Evolutionary conservation across 257 asterid genomes (phyloP).

Genomic region (Solanum ossicruentum): DNA sequence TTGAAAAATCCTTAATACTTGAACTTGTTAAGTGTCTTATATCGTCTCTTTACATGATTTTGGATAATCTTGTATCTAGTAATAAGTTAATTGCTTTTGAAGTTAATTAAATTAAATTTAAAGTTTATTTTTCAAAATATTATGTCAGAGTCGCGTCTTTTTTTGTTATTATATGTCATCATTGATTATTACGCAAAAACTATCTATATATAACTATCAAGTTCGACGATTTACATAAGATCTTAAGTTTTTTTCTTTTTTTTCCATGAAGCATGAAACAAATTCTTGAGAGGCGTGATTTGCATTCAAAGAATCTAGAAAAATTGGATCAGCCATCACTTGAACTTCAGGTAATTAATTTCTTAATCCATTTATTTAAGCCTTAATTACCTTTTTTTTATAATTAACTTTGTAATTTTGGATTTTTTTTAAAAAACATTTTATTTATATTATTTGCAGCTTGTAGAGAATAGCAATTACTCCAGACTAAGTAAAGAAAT

Average conservation of each 20-base stretch:
- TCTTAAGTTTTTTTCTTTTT: neutral
- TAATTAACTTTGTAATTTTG: neutral
- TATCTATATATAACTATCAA: neutral
- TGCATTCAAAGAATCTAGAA: slow-evolving; percentile 64
- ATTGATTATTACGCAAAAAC: neutral
- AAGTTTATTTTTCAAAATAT: too few relatives aligned
- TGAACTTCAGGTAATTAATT: slow-evolving; percentile 48
- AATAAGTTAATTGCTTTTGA: neutral
- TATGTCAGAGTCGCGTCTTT: neutral
- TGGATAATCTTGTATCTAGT: neutral
- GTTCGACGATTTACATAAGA: neutral
- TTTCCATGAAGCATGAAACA: slow-evolving; percentile 46
- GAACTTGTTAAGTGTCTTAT: neutral
- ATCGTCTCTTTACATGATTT: neutral
- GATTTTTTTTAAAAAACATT: neutral
- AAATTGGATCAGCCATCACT: slow-evolving; percentile 73
- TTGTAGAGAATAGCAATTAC: slow-evolving; percentile 53
- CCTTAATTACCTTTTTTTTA: neutral
- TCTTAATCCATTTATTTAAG: neutral
- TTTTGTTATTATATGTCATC: neutral
- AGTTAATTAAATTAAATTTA: neutral
- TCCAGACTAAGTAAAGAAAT: slow-evolving; percentile 57
- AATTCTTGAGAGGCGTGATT: slow-evolving; percentile 55
- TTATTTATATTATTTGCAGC: slow-evolving; percentile 22
- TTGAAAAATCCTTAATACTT: neutral